Evolutionary conservation across 495 filamentous ascomycete genomes (phyloP), one percentile per base, ranked within the genome.

Genomic region (Jackrogersella minutella): DNA sequence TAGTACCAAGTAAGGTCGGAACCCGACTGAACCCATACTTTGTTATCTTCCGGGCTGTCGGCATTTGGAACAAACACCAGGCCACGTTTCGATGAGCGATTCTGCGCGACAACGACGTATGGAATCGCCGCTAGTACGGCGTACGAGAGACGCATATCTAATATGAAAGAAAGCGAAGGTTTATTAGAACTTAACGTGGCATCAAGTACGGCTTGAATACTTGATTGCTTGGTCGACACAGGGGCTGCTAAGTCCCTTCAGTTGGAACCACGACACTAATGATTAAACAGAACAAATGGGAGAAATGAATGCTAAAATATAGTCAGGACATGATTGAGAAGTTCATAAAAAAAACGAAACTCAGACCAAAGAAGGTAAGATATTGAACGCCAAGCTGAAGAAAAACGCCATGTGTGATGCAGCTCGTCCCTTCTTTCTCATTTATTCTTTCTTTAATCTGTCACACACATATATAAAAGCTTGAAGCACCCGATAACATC

Each of bases 1-100:
- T 93, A 93, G 78, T 93, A 93, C 91, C 91, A 93, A 1, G 87
- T 91, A 64, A 93, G 71, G 50, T 85, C 82, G 6, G 82, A 84
- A 26, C 70, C 74, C 5, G 78, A 51, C 11, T 74, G 65, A 31
- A 78, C 74, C 88, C 89, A 91, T 56, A 88, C 82, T 11, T 75
- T 60, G 75, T 89, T 84, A 73, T 93, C 90, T 1, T 71, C 47
- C 2, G 82, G 82, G 55, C 79, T 75, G 1, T 79, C 68, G 1
- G 69, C 19, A 30, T 80, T 82, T 3, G 87, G 81, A 19, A 90
- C 79, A 76, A 88, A 89, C 59, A 85, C 79, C 49, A 93, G 85
- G 5, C 91, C 90, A 59, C 90, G 89, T 71, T 93, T 93, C 3
- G 84, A 69, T 19, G 87, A 88, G 9, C 75, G 62, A 34, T 74